A percentile compares a stretch with the other conserved stretches of the same genome.
phyloP scores from a whole-genome alignment of 768 basidiomycete genomes.

The Clitopilus hobsonii region DNA sequence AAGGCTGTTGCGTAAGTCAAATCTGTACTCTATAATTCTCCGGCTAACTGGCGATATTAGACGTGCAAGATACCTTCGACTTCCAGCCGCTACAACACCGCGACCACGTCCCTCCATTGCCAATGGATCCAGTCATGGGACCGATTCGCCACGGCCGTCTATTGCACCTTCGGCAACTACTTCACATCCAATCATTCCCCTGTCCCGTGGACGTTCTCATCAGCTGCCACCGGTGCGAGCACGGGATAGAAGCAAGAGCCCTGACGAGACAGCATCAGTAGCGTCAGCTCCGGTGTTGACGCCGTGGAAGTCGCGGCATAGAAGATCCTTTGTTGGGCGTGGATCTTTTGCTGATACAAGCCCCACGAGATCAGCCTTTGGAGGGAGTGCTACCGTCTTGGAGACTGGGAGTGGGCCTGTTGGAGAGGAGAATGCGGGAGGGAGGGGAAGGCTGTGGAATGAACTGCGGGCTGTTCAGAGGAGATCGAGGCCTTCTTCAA shows the following conservation, averaged over 20 bases:
- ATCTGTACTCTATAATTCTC: background rate
- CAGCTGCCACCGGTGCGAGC: background rate
- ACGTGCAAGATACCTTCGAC: constrained; percentile 76
- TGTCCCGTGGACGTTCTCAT: background rate
- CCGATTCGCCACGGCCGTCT: background rate
- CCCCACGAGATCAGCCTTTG: constrained; percentile 14
- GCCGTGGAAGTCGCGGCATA: constrained; percentile 5
- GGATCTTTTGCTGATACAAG: constrained; percentile 27
- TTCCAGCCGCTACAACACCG: constrained; percentile 51
- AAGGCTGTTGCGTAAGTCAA: constrained; percentile 79
- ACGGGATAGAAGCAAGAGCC: background rate
- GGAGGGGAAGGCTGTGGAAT: constrained; percentile 46
- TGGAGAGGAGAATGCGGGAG: constrained; percentile 24
- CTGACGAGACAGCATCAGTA: constrained; percentile 2
- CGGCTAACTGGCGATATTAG: constrained; percentile 31
- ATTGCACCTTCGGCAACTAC: background rate
- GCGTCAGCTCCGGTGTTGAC: constrained; percentile 10
- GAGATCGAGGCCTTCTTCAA: constrained; percentile 41
- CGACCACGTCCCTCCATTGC: constrained; percentile 18
- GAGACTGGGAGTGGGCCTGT: background rate
- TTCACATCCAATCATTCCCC: background rate
- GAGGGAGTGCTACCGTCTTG: constrained; percentile 5
- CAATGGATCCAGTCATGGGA: background rate
- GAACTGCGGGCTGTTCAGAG: constrained; percentile 49
- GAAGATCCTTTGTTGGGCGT: constrained; percentile 20